Evolutionary conservation across 768 basidiomycete genomes (phyloP).

Genomic region (Podaxis carcinomalis): DNA sequence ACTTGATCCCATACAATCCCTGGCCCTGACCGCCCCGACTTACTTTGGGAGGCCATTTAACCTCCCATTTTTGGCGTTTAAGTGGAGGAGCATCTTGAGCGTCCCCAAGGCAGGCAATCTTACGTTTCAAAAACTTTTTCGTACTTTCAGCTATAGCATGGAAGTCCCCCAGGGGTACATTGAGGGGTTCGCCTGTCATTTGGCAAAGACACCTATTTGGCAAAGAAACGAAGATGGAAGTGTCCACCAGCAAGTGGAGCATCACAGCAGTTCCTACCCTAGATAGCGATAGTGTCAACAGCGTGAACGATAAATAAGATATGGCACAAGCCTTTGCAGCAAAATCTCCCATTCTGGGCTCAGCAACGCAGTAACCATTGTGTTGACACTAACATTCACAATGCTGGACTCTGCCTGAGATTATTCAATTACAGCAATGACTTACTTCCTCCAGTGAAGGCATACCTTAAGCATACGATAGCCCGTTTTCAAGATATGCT

Average conservation of each 20-base stretch:
- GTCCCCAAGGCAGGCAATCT: background rate
- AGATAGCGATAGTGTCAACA: background rate
- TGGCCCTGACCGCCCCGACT: background rate
- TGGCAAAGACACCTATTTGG: slow-evolving; percentile 87
- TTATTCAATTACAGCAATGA: background rate
- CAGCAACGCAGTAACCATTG: slow-evolving; percentile 64
- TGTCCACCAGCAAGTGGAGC: slow-evolving; percentile 71
- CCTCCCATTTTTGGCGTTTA: slow-evolving; percentile 6
- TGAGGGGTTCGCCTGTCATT: slow-evolving; percentile 68
- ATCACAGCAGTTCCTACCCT: slow-evolving; percentile 79
- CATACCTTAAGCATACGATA: slow-evolving; percentile 52
- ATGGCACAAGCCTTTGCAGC: slow-evolving; percentile 46
- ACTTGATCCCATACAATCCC: background rate
- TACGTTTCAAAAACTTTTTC: slow-evolving; percentile 1
- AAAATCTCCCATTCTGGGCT: slow-evolving; percentile 63
- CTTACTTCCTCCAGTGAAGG: background rate
- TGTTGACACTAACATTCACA: slow-evolving; percentile 66
- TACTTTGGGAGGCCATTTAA: background rate
- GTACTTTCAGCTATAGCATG: slow-evolving; percentile 6
- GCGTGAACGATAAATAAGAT: too few species aligned
- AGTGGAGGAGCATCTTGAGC: background rate
- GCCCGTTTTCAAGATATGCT: slow-evolving; percentile 63
- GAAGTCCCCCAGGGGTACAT: slow-evolving; percentile 27
- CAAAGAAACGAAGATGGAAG: slow-evolving; percentile 70
- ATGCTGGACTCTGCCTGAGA: slow-evolving; percentile 29